Percentiles rank a stretch among this genome's conserved stretches.
Evolutionary conservation across 768 basidiomycete species (phyloP).

Genomic region (Trametopsis cervina): DNA sequence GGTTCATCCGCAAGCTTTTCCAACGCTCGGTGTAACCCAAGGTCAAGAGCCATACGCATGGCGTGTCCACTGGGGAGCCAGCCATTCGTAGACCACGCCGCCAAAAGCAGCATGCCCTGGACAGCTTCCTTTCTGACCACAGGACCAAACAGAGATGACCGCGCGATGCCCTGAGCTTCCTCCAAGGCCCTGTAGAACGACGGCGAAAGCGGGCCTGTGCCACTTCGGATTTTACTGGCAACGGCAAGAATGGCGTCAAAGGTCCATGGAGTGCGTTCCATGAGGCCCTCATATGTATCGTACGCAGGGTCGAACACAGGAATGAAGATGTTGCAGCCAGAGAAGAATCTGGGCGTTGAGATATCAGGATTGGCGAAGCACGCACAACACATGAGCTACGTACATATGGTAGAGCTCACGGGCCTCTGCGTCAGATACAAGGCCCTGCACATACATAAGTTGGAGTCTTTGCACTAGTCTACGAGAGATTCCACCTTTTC

Average conservation of each 20-base stretch:
- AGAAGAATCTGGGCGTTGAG: constrained; percentile 68
- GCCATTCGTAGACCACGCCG: constrained; percentile 91
- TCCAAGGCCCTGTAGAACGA: constrained; percentile 90
- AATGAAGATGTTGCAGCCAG: constrained; percentile 94
- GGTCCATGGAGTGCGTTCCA: constrained; percentile 92
- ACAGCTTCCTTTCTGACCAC: constrained; percentile 93
- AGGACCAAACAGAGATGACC: constrained; percentile 89
- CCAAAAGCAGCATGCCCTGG: constrained; percentile 87
- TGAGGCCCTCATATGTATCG: constrained; percentile 89
- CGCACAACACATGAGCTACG: constrained; percentile 24
- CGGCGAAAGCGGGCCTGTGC: constrained; percentile 75
- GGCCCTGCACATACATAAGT: constrained; percentile 45
- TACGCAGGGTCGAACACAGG: constrained; percentile 90
- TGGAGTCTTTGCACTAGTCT: neutral
- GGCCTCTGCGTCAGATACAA: constrained; percentile 81
- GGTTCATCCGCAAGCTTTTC: constrained; percentile 79
- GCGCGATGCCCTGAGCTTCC: constrained; percentile 93
- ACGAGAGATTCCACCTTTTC: constrained; percentile 53
- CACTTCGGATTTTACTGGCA: constrained; percentile 86
- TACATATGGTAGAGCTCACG: constrained; percentile 90
- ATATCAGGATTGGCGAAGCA: constrained; percentile 16
- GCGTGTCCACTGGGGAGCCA: constrained; percentile 96
- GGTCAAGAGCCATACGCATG: constrained; percentile 92
- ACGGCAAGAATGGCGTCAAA: constrained; percentile 92
- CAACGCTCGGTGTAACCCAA: constrained; percentile 86